Evolutionary conservation across 768 basidiomycete genomes (phyloP).

Genomic region (Pilatotrama ljubarskyi): DNA sequence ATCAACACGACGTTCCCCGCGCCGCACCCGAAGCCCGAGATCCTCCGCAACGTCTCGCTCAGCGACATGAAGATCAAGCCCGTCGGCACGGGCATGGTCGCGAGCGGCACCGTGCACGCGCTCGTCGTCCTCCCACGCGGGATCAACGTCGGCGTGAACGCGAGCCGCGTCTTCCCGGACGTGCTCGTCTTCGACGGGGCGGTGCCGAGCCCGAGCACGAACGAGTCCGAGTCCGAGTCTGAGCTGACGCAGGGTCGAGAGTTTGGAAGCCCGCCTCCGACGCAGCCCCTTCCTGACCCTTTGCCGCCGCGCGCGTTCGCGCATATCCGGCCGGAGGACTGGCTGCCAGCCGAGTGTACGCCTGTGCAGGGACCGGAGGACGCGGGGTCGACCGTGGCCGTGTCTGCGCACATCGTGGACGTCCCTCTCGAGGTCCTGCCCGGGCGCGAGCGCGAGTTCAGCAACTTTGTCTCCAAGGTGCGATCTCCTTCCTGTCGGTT

Average conservation of each 20-base stretch:
- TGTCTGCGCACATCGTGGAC: slow-evolving; percentile 68
- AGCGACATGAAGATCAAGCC: slow-evolving; percentile 72
- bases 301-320: slow-evolving; percentile 75
- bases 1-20: slow-evolving; percentile 60
- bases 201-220: slow-evolving; percentile 38
- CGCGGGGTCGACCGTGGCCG: slow-evolving; percentile 54
- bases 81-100: slow-evolving; percentile 48
- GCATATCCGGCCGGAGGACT: slow-evolving; percentile 68
- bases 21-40: slow-evolving; percentile 59
- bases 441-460: slow-evolving; percentile 74
- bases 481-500: not conserved
- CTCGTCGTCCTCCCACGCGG: slow-evolving; percentile 68
- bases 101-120: slow-evolving; percentile 69
- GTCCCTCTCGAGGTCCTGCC: slow-evolving; percentile 78
- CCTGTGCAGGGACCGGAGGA: slow-evolving; percentile 41
- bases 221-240: not conserved
- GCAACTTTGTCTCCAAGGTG: slow-evolving; percentile 77
- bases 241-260: not conserved
- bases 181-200: slow-evolving; percentile 78
- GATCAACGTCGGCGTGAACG: slow-evolving; percentile 63
- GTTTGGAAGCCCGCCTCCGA: slow-evolving; percentile 34
- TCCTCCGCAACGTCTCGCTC: slow-evolving; percentile 74
- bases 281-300: slow-evolving; percentile 61
- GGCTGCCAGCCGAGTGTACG: slow-evolving; percentile 53
- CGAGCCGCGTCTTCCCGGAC: slow-evolving; percentile 70